Evolutionary conservation across 768 basidiomycete genomes (phyloP).

Genomic region (Lactarius psammicola): DNA sequence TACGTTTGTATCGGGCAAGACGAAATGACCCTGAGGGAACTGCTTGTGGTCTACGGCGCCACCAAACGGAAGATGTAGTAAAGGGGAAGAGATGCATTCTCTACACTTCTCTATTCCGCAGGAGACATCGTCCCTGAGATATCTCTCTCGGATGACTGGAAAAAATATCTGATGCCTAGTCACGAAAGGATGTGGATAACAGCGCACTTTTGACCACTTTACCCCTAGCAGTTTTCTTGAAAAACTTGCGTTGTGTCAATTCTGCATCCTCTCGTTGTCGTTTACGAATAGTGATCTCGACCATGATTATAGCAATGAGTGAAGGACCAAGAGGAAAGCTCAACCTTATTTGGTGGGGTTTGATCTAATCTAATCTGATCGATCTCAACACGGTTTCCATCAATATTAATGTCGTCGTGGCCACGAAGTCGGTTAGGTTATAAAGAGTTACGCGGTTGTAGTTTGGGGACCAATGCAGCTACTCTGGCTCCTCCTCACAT

Average conservation of each 20-base stretch:
- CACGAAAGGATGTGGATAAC: slow-evolving; percentile 5
- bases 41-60: slow-evolving; percentile 58
- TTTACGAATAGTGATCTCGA: slow-evolving; percentile 70
- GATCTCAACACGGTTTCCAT: background rate
- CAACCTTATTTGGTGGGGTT: background rate
- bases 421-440: background rate
- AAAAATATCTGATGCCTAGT: background rate
- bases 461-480: slow-evolving; percentile 41
- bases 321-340: background rate
- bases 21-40: slow-evolving; percentile 69
- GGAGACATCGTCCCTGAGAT: slow-evolving; percentile 86
- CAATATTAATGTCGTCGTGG: background rate
- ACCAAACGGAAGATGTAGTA: slow-evolving; percentile 52
- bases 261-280: slow-evolving; percentile 68
- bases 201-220: slow-evolving; percentile 87
- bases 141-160: slow-evolving; percentile 83
- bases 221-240: slow-evolving; percentile 92
- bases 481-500: slow-evolving; percentile 45
- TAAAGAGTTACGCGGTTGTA: background rate
- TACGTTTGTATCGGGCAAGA: slow-evolving; percentile 94
- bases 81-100: slow-evolving; percentile 48
- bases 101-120: slow-evolving; percentile 79
- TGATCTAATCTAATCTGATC: slow-evolving; percentile 22
- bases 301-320: slow-evolving; percentile 37
- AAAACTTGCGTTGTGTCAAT: slow-evolving; percentile 85